Evolutionary conservation across 2,329 filamentous ascomycete genomes (phyloP).

Genomic region (Elsinoe perseae): DNA sequence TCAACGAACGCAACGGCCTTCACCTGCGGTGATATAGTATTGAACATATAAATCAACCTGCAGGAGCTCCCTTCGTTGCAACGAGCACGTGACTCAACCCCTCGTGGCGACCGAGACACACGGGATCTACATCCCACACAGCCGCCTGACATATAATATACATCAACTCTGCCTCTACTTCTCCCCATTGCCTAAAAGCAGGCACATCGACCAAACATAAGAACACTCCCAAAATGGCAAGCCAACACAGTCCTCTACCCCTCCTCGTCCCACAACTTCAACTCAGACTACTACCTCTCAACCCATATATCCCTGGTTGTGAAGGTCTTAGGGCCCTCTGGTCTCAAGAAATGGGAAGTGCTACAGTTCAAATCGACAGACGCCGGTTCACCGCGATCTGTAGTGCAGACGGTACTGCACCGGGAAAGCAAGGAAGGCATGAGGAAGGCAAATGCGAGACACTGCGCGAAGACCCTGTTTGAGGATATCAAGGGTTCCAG

Average conservation of each 20-base stretch:
- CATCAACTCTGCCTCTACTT: background rate
- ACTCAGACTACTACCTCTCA: constrained; percentile 40
- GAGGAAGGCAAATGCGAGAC: constrained; percentile 20
- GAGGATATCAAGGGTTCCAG: constrained; percentile 6
- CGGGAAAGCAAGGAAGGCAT: constrained; percentile 19
- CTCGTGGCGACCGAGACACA: background rate
- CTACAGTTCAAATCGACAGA: constrained; percentile 18
- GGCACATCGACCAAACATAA: background rate
- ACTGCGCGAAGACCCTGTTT: constrained; percentile 13
- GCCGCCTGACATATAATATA: background rate
- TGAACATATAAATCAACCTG: background rate
- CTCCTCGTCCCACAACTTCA: constrained; percentile 28
- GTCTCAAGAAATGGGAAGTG: constrained; percentile 29
- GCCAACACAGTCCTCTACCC: background rate
- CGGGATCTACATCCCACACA: background rate
- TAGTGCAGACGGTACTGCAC: constrained; percentile 19
- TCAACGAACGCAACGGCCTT: too few species aligned
- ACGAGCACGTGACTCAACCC: background rate
- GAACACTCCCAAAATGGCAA: background rate
- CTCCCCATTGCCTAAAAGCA: background rate
- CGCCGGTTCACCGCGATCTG: background rate
- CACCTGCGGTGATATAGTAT: background rate
- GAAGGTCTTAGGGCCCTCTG: constrained; percentile 31
- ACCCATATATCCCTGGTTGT: constrained; percentile 39
- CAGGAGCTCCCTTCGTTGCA: too few species aligned